Evolutionary conservation across 78 protist genomes (phyloP), one percentile per base, ranked within the genome.

Genomic region (Cyanophora paradoxa): DNA sequence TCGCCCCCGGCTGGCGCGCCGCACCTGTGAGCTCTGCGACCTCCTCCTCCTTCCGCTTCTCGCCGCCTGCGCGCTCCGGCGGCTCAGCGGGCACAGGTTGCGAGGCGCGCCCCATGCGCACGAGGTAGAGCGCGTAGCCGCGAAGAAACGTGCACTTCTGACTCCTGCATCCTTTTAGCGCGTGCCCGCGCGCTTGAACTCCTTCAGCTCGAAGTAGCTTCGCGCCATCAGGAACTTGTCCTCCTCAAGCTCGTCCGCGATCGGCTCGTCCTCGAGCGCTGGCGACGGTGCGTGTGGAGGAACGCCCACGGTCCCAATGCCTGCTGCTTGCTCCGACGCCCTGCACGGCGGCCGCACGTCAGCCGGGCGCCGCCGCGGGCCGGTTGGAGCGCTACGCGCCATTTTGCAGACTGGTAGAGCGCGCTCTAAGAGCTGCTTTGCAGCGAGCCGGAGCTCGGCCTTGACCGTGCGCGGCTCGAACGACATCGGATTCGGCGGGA

Each of bases 21-120:
- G 30, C 61, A 13, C 39, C 13, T 8, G 31, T 8, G 10, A 6
- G 37, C 58, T 75, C 80, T 30, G 46, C 16, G 28, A 0, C n/a
- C 30, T 39, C 33, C 14, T 75, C 80, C n/a, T 59, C 65, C 44
- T 52, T 46, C 20, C 80, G 80, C 65, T 64, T 64, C 73, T 75
- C 48, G 30, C 80, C 0, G 80, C 54, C 33, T 22, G 59, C 59
- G 26, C 26, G 4, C 11, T 6, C 59, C 31, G 5, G 59, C 26
- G n/a, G 17, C 28, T 52, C 28, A 5, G 17, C 33, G 10, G 59
- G 34, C 4, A 24, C 11, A 14, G 7, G 39, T 4, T 7, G 16
- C 5, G 39, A 8, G 41, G 5, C 37, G 31, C 20, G 33, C 39
- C 28, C 30, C 1, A 0, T 20, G 11, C 72, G 17, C 72, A 37